A percentile compares a stretch with the other conserved stretches of the same genome.
Conservation (phyloP, 1,284 basidiomycete species). For the Tetrapyrgos nigripes region DNA sequence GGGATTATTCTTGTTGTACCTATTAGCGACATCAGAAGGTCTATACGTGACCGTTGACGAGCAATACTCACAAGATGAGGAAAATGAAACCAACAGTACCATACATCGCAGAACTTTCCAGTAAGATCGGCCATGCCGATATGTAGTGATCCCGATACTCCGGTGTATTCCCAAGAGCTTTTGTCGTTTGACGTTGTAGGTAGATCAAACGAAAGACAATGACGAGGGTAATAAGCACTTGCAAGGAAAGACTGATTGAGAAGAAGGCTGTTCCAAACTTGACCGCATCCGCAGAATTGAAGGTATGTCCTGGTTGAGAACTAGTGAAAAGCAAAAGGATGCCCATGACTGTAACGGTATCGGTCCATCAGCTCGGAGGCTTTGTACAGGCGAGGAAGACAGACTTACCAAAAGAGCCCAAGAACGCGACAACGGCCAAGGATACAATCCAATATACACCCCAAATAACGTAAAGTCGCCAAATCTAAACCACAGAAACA, state of each 20-base stretch:
- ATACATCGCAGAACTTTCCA: conserved; percentile 1
- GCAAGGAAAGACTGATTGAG: too few species aligned
- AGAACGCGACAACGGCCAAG: neutral
- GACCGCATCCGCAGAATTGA: too few species aligned
- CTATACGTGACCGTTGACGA: neutral
- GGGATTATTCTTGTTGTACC: conserved; percentile 4
- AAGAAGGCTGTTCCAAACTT: too few species aligned
- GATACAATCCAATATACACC: neutral
- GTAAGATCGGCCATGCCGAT: neutral
- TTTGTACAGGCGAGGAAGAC: neutral
- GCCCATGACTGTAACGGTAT: neutral
- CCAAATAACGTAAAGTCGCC: conserved; percentile 1
- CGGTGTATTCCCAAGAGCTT: neutral
- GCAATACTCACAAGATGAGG: neutral
- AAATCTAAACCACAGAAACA: neutral
- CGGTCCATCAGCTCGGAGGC: too few species aligned
- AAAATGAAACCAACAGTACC: neutral
- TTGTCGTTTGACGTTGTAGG: neutral
- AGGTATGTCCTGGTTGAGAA: too few species aligned
- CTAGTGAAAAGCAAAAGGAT: conserved; percentile 5
- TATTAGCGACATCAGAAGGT: neutral
- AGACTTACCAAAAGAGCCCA: neutral
- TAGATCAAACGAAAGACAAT: neutral
- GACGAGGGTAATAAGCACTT: neutral
- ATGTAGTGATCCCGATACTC: neutral